A percentile compares a stretch with the other conserved stretches of the same genome.
These are phyloP conservation scores for Fraxinus sp. DNA, from an alignment of 305 asterid species.

Conservation along the genomic window DNA sequence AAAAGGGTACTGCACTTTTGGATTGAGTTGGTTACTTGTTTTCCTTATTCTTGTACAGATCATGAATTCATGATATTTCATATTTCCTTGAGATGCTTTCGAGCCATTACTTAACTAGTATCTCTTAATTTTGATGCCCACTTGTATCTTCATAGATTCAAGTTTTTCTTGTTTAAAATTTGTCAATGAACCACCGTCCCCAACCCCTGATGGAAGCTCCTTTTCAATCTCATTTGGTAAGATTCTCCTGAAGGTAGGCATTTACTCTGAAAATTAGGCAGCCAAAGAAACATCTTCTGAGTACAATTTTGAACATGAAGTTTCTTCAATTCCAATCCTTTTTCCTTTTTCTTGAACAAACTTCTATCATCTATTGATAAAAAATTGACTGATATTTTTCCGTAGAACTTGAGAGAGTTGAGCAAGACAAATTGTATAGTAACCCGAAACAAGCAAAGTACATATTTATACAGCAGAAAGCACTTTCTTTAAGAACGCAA, in stretches of 20 bases:
- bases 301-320: background rate
- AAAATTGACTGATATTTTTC: too few relatives aligned
- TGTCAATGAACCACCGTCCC: background rate
- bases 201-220: background rate
- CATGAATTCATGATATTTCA: background rate
- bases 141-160: background rate
- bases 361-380: background rate
- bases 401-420: background rate
- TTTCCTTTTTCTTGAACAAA: background rate
- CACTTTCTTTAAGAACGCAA: slow-evolving; percentile 17
- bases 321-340: background rate
- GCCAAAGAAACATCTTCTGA: background rate
- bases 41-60: slow-evolving; percentile 23
- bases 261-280: background rate
- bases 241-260: background rate
- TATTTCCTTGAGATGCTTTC: slow-evolving; percentile 21
- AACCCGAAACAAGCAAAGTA: slow-evolving; percentile 26
- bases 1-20: background rate
- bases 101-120: slow-evolving; percentile 31
- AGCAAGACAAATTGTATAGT: slow-evolving; percentile 1
- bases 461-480: slow-evolving; percentile 32
- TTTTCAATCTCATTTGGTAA: background rate
- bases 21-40: background rate
- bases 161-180: background rate
- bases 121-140: background rate